Conservation (phyloP, 139 green algal genomes). For the Monoraphidium neglectum region DNA sequence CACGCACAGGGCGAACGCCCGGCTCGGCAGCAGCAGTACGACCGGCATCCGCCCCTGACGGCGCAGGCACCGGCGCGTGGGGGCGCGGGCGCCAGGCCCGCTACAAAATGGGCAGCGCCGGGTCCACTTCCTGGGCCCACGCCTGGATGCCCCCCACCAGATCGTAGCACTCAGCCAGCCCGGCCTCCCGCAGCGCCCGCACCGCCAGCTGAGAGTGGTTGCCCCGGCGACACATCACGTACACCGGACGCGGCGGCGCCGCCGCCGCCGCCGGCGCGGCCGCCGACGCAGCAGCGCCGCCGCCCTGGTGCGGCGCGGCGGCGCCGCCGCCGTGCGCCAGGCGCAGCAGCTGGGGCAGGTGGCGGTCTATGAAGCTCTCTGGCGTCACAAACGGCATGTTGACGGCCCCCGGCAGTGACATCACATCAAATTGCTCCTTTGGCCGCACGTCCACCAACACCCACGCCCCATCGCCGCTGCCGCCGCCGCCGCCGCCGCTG, state of each 20-base stretch:
- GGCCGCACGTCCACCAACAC: conserved; percentile 41
- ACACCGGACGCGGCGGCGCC: conserved; percentile 35
- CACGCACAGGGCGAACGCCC: neutral
- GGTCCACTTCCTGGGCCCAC: conserved; percentile 72
- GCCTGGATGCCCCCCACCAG: conserved; percentile 80
- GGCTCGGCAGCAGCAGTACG: neutral
- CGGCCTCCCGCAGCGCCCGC: conserved; percentile 56
- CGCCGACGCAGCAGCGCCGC: neutral
- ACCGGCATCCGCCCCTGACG: neutral
- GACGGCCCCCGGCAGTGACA: conserved; percentile 50
- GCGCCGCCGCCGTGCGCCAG: neutral
- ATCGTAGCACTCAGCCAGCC: conserved; percentile 66
- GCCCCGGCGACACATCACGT: conserved; percentile 89
- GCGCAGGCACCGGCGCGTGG: no score
- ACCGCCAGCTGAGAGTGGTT: conserved; percentile 94
- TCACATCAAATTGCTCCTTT: conserved; percentile 65
- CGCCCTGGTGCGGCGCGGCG: no score
- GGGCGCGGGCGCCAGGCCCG: neutral
- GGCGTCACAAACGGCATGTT: conserved; percentile 43
- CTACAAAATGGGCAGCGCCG: conserved; percentile 47
- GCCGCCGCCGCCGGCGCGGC: neutral
- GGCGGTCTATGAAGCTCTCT: no score
- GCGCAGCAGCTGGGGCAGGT: neutral
- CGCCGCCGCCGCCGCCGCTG: neutral
- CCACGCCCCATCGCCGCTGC: neutral